Conservation (phyloP, 2,329 filamentous ascomycete genomes). For the Sporothrix sp. region DNA sequence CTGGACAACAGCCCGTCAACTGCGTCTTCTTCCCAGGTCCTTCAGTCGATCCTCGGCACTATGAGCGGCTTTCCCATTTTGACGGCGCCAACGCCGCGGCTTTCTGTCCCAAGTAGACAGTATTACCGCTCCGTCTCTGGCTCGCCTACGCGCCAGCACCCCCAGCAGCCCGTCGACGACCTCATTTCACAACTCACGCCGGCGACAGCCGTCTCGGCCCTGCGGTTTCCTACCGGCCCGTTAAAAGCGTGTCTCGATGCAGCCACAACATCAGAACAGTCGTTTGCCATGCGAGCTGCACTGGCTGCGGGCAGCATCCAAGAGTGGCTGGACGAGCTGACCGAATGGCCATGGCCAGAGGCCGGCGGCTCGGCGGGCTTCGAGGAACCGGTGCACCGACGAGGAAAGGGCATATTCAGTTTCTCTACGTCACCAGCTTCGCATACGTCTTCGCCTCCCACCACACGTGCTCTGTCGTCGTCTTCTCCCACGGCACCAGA, state of each 20-base stretch:
- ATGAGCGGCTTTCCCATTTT: conserved; percentile 30
- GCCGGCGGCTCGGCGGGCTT: conserved; percentile 43
- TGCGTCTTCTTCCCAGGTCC: background rate
- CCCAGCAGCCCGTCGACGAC: conserved; percentile 35
- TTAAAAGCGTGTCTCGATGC: conserved; percentile 51
- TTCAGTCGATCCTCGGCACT: background rate
- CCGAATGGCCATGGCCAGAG: conserved; percentile 47
- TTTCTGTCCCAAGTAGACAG: conserved; percentile 30
- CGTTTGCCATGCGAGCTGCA: conserved; percentile 61
- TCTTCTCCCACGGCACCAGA: conserved; percentile 13
- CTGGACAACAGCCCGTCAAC: too few relatives aligned
- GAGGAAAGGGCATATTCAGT: background rate
- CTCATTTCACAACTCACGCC: conserved; percentile 54
- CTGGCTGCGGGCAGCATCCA: conserved; percentile 60
- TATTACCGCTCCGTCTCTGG: conserved; percentile 29
- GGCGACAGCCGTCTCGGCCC: conserved; percentile 48
- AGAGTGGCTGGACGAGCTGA: conserved; percentile 66
- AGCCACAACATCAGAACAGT: conserved; percentile 55
- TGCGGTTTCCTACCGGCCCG: conserved; percentile 42
- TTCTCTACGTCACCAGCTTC: conserved; percentile 7
- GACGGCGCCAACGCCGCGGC: conserved; percentile 28
- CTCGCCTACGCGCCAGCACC: conserved; percentile 37
- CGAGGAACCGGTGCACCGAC: conserved; percentile 29
- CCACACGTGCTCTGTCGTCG: background rate
- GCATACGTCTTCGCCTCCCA: conserved; percentile 1